Conservation (phyloP, 768 basidiomycete species). For the Hypholoma fasciculare region DNA sequence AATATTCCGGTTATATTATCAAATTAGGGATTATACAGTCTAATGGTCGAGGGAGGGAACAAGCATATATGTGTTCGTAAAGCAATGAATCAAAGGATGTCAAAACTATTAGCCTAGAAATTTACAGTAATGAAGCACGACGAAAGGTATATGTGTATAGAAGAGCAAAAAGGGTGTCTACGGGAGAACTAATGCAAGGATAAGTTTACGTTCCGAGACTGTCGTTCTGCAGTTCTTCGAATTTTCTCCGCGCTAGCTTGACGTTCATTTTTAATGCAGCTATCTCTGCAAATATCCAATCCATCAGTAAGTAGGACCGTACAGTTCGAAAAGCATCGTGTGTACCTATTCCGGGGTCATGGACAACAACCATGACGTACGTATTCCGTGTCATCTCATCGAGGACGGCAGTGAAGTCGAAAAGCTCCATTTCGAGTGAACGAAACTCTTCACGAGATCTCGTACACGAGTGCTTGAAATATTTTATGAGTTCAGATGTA, state of each 20-base stretch:
- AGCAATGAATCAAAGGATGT: no score
- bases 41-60: no score
- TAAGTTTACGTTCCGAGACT: slow-evolving; percentile 41
- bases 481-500: slow-evolving; percentile 92
- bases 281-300: slow-evolving; percentile 56
- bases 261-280: slow-evolving; percentile 89
- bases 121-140: no score
- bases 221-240: slow-evolving; percentile 86
- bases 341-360: slow-evolving; percentile 86
- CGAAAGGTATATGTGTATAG: no score
- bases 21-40: no score
- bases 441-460: slow-evolving; percentile 85
- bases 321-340: not conserved
- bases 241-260: slow-evolving; percentile 80
- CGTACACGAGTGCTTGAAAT: slow-evolving; percentile 90
- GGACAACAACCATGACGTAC: slow-evolving; percentile 87
- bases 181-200: slow-evolving; percentile 6
- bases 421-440: slow-evolving; percentile 82
- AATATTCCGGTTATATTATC: no score
- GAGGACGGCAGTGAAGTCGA: slow-evolving; percentile 85
- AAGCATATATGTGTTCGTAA: no score
- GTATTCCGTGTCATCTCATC: slow-evolving; percentile 94
- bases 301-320: no score
- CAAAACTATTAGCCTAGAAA: no score
- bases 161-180: slow-evolving; percentile 17